Percentiles rank a stretch among this genome's conserved stretches.
Evolutionary conservation across 768 basidiomycete genomes (phyloP).

Genomic region (Lactarius sp.): DNA sequence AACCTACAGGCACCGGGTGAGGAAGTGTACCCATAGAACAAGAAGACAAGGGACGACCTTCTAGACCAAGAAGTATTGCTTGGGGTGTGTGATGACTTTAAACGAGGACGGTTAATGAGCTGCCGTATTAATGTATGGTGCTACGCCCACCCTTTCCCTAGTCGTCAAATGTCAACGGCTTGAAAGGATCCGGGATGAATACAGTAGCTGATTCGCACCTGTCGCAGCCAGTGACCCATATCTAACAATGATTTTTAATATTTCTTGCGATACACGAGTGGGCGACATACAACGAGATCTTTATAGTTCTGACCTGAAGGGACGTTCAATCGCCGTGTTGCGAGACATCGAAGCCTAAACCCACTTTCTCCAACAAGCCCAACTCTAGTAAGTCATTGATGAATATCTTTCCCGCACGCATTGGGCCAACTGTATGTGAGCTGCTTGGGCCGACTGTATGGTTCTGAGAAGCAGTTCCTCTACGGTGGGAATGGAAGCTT

Average conservation of each 20-base stretch:
- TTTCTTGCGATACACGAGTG: not conserved
- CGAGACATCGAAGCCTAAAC: conserved; percentile 11
- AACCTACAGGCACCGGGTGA: conserved; percentile 38
- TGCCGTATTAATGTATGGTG: conserved; percentile 12
- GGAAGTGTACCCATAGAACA: not conserved
- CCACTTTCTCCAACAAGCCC: conserved; percentile 61
- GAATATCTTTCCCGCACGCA: conserved; percentile 90
- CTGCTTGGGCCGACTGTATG: conserved; percentile 50
- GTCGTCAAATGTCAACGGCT: conserved; percentile 13
- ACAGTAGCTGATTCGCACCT: conserved; percentile 39
- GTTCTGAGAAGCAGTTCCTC: not conserved
- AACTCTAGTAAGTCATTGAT: conserved; percentile 68
- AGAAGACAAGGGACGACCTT: conserved; percentile 37
- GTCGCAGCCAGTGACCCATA: conserved; percentile 95
- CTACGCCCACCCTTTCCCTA: conserved; percentile 68
- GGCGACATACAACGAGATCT: conserved; percentile 68
- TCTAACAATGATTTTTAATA: conserved; percentile 35
- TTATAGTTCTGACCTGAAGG: conserved; percentile 65
- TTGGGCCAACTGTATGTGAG: conserved; percentile 73
- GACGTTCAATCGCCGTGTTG: not conserved
- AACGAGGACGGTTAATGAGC: conserved; percentile 1
- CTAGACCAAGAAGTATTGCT: conserved; percentile 77
- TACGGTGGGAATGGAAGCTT: not conserved
- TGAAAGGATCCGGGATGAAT: not conserved
- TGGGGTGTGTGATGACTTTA: conserved; percentile 81